Evolutionary conservation across 352 stramenopile genomes (phyloP).

Genomic region (Pythium angustatum): DNA sequence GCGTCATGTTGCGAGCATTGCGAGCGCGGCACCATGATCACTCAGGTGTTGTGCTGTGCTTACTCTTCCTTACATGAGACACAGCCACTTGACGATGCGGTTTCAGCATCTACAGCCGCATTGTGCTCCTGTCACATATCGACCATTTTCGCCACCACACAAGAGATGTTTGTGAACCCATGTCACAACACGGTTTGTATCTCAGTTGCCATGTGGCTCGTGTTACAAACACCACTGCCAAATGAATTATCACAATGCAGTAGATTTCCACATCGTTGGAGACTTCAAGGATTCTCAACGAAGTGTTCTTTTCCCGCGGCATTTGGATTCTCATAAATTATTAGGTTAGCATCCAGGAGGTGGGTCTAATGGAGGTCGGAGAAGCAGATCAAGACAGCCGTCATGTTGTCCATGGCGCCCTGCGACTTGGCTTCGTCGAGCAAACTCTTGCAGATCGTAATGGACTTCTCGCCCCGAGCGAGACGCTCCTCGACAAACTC

Average conservation of each 20-base stretch:
- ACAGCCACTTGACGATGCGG: too few relatives aligned
- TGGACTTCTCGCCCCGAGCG: constrained; percentile 43
- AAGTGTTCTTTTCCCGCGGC: background rate
- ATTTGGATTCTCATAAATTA: constrained; percentile 28
- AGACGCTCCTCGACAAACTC: constrained; percentile 58
- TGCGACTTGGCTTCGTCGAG: constrained; percentile 68
- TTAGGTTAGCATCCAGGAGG: constrained; percentile 25
- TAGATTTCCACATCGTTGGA: background rate
- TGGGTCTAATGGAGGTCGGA: constrained; percentile 27
- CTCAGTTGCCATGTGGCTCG: background rate
- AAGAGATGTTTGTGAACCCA: background rate
- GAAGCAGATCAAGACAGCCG: constrained; percentile 73
- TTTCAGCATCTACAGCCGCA: too few relatives aligned
- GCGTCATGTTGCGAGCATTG: background rate
- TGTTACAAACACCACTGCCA: background rate
- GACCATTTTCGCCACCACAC: background rate
- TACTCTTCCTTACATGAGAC: too few relatives aligned
- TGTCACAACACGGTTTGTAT: background rate
- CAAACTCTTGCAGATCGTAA: constrained; percentile 61
- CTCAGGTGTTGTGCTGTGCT: too few relatives aligned
- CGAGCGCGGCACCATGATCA: too few relatives aligned
- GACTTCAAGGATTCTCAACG: background rate
- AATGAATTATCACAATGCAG: background rate
- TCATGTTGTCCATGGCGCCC: constrained; percentile 85
- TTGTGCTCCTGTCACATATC: too few relatives aligned